Evolutionary conservation across 495 filamentous ascomycete genomes (phyloP).

Genomic region (Chaetomium fimeti): DNA sequence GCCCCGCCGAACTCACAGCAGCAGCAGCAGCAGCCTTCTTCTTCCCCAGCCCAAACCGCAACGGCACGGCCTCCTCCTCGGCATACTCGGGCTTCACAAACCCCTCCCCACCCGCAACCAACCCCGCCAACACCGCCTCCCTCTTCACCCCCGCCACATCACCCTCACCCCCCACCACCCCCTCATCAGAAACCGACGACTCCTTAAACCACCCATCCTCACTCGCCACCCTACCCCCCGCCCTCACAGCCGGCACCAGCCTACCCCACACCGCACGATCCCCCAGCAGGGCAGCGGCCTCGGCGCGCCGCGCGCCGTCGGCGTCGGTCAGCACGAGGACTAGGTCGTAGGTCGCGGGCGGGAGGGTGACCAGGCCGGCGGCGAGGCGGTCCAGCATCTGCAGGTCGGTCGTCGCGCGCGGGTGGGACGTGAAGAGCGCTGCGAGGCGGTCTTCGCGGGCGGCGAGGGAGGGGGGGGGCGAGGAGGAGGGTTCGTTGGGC

Average conservation of each 20-base stretch:
- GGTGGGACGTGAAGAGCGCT: conserved; percentile 54
- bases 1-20: conserved; percentile 20
- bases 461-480: conserved; percentile 53
- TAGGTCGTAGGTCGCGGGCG: conserved; percentile 73
- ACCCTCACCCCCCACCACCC: conserved; percentile 30
- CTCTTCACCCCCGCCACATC: conserved; percentile 44
- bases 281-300: conserved; percentile 59
- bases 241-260: conserved; percentile 66
- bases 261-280: conserved; percentile 65
- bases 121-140: conserved; percentile 80
- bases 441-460: conserved; percentile 48
- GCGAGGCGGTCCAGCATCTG: conserved; percentile 98
- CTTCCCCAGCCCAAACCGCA: conserved; percentile 67
- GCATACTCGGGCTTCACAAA: conserved; percentile 74
- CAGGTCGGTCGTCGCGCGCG: conserved; percentile 74
- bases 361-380: conserved; percentile 75
- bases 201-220: conserved; percentile 60
- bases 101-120: conserved; percentile 56
- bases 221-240: conserved; percentile 64
- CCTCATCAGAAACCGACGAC: not conserved
- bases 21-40: conserved; percentile 41
- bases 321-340: conserved; percentile 80
- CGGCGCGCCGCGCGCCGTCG: conserved; percentile 58
- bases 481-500: conserved; percentile 50
- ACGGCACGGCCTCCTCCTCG: conserved; percentile 63